phyloP scores from a whole-genome alignment of 306 rosid species.

The Benincasa hispida region DNA sequence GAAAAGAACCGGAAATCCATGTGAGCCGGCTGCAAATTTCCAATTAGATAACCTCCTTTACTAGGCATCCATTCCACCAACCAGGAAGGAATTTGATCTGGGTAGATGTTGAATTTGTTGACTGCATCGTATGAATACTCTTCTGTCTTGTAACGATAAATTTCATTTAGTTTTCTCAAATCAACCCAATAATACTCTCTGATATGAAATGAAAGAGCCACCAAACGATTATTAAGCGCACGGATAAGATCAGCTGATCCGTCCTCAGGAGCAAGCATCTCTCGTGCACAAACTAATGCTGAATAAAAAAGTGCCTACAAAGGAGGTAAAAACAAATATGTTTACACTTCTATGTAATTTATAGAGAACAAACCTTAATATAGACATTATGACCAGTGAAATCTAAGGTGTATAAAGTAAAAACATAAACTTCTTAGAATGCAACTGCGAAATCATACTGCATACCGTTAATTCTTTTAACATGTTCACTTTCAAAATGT shows the following conservation, averaged over 20 bases:
- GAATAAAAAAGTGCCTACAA: constrained; percentile 73
- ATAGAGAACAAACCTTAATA: neutral
- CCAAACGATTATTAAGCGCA: constrained; percentile 69
- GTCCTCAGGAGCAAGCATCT: constrained; percentile 77
- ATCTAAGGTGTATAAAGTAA: neutral
- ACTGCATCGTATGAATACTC: constrained; percentile 85
- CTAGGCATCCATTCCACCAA: constrained; percentile 81
- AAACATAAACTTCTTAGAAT: neutral
- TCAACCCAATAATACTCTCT: constrained; percentile 84
- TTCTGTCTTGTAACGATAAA: constrained; percentile 79
- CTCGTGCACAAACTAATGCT: constrained; percentile 68
- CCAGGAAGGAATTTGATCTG: constrained; percentile 79
- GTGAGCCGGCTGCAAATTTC: constrained; percentile 92
- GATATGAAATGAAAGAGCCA: constrained; percentile 77
- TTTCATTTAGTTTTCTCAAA: constrained; percentile 60
- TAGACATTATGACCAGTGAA: neutral
- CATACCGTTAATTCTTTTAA: neutral
- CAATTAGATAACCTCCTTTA: constrained; percentile 71
- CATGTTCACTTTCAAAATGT: no score
- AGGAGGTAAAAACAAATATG: constrained; percentile 1
- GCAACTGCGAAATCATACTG: neutral
- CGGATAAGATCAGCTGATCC: constrained; percentile 65
- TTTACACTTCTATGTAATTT: neutral
- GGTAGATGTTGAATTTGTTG: constrained; percentile 79
- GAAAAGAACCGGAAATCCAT: constrained; percentile 91